Conservation (phyloP, 192 early-diverging fungal species). For the Backusella parvicylindrica region DNA sequence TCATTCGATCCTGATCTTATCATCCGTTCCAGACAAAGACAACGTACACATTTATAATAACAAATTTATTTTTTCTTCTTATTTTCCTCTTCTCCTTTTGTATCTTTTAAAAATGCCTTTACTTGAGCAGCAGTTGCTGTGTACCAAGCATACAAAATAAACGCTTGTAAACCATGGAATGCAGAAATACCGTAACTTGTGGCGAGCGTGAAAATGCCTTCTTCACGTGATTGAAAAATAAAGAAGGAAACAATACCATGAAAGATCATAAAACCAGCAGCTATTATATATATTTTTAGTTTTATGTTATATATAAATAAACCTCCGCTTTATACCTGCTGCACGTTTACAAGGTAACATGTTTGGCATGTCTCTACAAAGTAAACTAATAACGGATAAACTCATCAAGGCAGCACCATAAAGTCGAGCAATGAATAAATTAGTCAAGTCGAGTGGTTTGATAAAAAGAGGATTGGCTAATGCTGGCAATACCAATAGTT, state of each 20-base stretch:
- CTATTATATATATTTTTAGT: neutral
- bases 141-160: constrained; percentile 9
- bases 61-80: neutral
- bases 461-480: neutral
- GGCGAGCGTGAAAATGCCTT: neutral
- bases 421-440: neutral
- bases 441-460: neutral
- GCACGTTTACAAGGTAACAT: constrained; percentile 9
- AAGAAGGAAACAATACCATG: neutral
- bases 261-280: constrained; percentile 3
- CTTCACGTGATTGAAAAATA: neutral
- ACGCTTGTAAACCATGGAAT: neutral
- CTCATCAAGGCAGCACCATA: neutral
- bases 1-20: neutral
- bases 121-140: neutral
- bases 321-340: neutral
- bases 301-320: neutral
- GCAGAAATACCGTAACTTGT: neutral
- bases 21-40: neutral
- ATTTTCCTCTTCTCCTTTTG: neutral
- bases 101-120: constrained; percentile 4
- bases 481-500: neutral
- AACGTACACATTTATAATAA: neutral
- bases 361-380: neutral
- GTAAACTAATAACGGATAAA: neutral